Conservation (phyloP, 176 grass and related monocot genomes). For the Rhynchospora tenuis region DNA sequence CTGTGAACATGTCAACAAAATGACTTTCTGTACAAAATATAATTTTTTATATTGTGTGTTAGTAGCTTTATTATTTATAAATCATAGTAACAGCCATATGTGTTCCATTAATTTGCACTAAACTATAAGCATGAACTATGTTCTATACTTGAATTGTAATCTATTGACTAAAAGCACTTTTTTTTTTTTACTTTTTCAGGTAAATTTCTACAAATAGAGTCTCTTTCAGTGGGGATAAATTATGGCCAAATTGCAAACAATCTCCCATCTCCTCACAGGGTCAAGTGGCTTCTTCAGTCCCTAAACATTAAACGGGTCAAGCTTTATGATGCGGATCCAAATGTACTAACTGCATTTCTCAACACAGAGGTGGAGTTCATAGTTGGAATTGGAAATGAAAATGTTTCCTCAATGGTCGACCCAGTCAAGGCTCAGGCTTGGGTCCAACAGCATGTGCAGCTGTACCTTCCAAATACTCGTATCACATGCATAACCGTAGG, state of each 20-base stretch:
- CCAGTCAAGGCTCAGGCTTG: slow-evolving; percentile 46
- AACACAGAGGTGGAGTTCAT: slow-evolving; percentile 73
- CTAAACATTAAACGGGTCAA: slow-evolving; percentile 83
- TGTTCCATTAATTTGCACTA: not conserved
- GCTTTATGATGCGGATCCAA: slow-evolving; percentile 83
- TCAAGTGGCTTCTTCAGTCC: slow-evolving; percentile 48
- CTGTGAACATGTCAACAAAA: not conserved
- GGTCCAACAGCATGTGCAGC: slow-evolving; percentile 59
- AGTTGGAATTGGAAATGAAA: slow-evolving; percentile 73
- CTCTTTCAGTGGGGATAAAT: slow-evolving; percentile 61
- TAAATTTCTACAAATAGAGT: slow-evolving; percentile 22
- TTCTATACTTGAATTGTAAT: not conserved
- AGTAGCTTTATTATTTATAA: not conserved
- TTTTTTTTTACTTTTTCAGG: slow-evolving; percentile 20
- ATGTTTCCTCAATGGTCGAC: slow-evolving; percentile 56
- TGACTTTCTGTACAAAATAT: not conserved
- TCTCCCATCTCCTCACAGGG: slow-evolving; percentile 56
- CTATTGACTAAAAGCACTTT: not conserved
- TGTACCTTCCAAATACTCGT: slow-evolving; percentile 50
- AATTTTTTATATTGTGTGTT: not conserved
- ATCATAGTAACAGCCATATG: not conserved
- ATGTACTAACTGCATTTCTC: slow-evolving; percentile 64
- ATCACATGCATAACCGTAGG: slow-evolving; percentile 90
- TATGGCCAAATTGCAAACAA: slow-evolving; percentile 89
- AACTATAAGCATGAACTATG: not conserved